A percentile compares a stretch with the other conserved stretches of the same genome.
phyloP scores from a whole-genome alignment of 768 basidiomycete species.

The Pleurotus pulmonarius region DNA sequence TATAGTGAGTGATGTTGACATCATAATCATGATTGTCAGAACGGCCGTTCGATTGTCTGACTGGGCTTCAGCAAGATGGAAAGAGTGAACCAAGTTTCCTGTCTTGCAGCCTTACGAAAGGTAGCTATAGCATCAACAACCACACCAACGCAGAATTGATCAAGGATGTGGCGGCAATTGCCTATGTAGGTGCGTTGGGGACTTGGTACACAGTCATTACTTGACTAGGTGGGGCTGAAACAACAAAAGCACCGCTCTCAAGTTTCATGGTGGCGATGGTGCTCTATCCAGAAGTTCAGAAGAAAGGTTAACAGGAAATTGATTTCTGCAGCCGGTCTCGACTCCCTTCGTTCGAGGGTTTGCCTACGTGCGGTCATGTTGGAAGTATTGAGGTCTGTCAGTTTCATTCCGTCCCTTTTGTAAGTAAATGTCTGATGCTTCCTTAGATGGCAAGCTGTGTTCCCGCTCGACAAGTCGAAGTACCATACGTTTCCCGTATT shows the following conservation, averaged over 20 bases:
- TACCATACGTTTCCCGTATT: neutral
- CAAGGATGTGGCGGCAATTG: neutral
- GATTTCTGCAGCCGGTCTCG: conserved; percentile 24
- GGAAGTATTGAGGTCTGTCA: conserved; percentile 16
- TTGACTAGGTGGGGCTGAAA: conserved; percentile 36
- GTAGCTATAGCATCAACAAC: too few species aligned
- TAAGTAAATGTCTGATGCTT: neutral
- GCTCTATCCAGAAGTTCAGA: conserved; percentile 29
- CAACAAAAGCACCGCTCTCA: conserved; percentile 30
- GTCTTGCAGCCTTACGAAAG: neutral
- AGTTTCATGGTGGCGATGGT: conserved; percentile 32
- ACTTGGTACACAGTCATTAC: too few species aligned
- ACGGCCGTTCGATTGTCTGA: neutral
- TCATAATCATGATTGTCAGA: too few species aligned
- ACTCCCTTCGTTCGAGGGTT: conserved; percentile 30
- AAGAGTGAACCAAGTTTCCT: neutral
- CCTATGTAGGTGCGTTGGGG: neutral
- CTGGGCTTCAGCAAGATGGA: neutral
- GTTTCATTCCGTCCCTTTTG: too few species aligned
- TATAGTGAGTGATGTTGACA: neutral
- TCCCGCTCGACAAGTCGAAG: neutral
- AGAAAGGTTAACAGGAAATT: conserved; percentile 26
- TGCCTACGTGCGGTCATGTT: conserved; percentile 15
- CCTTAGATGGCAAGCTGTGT: neutral
- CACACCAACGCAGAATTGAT: neutral